Percentiles rank a stretch among this genome's conserved stretches.
Evolutionary conservation across 2,329 filamentous ascomycete species (phyloP).

Genomic region (Colletotrichum horii): DNA sequence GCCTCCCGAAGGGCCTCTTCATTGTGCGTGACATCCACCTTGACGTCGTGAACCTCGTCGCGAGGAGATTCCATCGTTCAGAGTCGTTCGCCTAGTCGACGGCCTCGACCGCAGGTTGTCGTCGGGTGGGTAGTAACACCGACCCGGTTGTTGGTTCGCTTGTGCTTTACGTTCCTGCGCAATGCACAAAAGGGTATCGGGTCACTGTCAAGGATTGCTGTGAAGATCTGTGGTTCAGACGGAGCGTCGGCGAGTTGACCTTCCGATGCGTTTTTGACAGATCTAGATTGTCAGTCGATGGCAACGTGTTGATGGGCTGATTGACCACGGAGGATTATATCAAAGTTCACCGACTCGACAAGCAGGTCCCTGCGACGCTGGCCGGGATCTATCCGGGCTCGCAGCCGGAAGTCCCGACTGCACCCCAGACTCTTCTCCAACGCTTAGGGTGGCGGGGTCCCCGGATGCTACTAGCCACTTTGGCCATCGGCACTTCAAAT

Average conservation of each 20-base stretch:
- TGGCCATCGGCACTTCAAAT: not conserved
- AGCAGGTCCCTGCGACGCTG: not conserved
- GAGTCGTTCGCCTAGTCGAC: not conserved
- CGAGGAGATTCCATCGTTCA: not conserved
- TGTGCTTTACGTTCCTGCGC: slow-evolving; percentile 8
- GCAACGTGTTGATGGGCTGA: not conserved
- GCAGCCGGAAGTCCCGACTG: slow-evolving; percentile 12
- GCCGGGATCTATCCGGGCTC: slow-evolving; percentile 4
- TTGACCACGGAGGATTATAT: slow-evolving; percentile 8
- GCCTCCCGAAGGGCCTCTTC: slow-evolving; percentile 12
- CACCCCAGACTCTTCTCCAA: slow-evolving; percentile 13
- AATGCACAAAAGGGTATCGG: not conserved
- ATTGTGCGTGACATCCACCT: slow-evolving; percentile 4
- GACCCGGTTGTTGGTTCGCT: not conserved
- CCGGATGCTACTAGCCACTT: slow-evolving; percentile 7
- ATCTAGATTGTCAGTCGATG: not conserved
- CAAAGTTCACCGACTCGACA: slow-evolving; percentile 8
- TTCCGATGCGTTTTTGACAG: not conserved
- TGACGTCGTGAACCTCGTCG: not conserved
- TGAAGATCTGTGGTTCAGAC: not conserved
- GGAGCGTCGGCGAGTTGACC: slow-evolving; percentile 4
- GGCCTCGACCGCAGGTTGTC: not conserved
- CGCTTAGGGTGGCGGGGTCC: slow-evolving; percentile 6
- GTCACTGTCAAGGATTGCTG: not conserved
- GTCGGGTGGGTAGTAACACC: not conserved